Evolutionary conservation across 305 asterid genomes (phyloP).

Genomic region (Fraxinus xanthoxyloides): DNA sequence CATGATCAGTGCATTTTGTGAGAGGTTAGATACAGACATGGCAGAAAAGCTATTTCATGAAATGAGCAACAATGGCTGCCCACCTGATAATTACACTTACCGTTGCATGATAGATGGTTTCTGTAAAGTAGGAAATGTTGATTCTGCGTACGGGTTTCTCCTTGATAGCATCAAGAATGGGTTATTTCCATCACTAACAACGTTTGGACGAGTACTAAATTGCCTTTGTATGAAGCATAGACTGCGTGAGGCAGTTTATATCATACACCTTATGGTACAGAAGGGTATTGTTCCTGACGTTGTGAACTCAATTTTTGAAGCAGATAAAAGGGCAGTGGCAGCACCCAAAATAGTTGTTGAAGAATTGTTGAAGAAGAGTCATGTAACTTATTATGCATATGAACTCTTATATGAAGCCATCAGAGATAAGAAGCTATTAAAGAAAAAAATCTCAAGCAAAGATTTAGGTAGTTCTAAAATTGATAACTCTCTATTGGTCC

Average conservation of each 20-base stretch:
- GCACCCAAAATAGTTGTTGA: constrained; percentile 90
- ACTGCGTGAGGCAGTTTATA: constrained; percentile 61
- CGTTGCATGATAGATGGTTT: constrained; percentile 85
- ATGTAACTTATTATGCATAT: constrained; percentile 67
- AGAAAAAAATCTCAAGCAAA: constrained; percentile 35
- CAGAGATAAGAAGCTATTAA: constrained; percentile 64
- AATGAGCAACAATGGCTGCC: constrained; percentile 48
- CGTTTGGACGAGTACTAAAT: constrained; percentile 80
- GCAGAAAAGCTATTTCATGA: constrained; percentile 59
- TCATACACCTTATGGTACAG: constrained; percentile 68
- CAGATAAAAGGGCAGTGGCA: constrained; percentile 67
- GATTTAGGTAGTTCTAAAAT: constrained; percentile 21
- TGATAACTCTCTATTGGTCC: constrained; percentile 11
- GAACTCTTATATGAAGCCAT: constrained; percentile 73
- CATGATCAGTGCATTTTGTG: constrained; percentile 60
- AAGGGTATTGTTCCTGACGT: constrained; percentile 70
- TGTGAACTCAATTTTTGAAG: constrained; percentile 70
- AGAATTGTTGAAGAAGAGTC: constrained; percentile 68
- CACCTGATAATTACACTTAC: constrained; percentile 68
- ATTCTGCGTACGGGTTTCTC: constrained; percentile 54
- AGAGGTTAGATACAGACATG: constrained; percentile 53
- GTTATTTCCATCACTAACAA: constrained; percentile 53
- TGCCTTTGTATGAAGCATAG: constrained; percentile 71
- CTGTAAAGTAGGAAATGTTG: constrained; percentile 67
- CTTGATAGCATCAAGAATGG: constrained; percentile 50